These are phyloP conservation scores for Leptographium flavum DNA, from an alignment of 2,329 filamentous ascomycete species.

Conservation along the genomic window DNA sequence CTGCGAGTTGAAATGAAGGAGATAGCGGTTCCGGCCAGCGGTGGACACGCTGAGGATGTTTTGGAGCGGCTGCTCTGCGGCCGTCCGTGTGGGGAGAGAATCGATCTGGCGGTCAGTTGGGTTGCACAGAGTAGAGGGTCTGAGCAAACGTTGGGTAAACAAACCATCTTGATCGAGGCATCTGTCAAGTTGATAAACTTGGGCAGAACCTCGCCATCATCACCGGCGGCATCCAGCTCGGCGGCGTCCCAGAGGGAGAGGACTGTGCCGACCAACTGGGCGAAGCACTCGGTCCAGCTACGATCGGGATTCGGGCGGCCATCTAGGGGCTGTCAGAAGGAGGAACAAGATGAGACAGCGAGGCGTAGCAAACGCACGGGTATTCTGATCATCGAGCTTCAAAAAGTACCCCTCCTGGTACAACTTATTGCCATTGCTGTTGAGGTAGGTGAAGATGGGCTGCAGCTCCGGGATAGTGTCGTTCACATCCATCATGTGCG, in stretches of 20 bases:
- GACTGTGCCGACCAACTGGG: constrained; percentile 88
- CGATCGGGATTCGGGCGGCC: constrained; percentile 75
- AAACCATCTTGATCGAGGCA: constrained; percentile 94
- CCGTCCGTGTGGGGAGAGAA: constrained; percentile 70
- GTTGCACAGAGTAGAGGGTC: not conserved
- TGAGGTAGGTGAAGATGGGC: constrained; percentile 86
- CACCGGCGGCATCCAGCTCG: constrained; percentile 74
- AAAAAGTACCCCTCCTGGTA: constrained; percentile 98
- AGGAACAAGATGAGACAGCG: not conserved
- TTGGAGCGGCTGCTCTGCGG: constrained; percentile 65
- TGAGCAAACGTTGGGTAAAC: not conserved
- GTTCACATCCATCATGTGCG: constrained; percentile 71
- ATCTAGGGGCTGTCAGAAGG: constrained; percentile 38
- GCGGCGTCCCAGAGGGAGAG: constrained; percentile 91
- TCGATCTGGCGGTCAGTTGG: constrained; percentile 47
- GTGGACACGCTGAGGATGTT: constrained; percentile 95
- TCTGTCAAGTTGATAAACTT: constrained; percentile 91
- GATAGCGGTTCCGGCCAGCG: constrained; percentile 85
- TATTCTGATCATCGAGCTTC: constrained; percentile 90
- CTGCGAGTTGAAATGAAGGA: constrained; percentile 91
- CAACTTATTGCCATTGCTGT: constrained; percentile 88
- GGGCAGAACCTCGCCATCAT: constrained; percentile 44
- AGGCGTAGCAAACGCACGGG: constrained; percentile 53
- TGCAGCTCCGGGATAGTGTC: constrained; percentile 87
- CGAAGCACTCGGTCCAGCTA: constrained; percentile 93